These are phyloP conservation scores for Kwoniella sp. DNA, from an alignment of 768 basidiomycete genomes.

Conservation along the genomic window DNA sequence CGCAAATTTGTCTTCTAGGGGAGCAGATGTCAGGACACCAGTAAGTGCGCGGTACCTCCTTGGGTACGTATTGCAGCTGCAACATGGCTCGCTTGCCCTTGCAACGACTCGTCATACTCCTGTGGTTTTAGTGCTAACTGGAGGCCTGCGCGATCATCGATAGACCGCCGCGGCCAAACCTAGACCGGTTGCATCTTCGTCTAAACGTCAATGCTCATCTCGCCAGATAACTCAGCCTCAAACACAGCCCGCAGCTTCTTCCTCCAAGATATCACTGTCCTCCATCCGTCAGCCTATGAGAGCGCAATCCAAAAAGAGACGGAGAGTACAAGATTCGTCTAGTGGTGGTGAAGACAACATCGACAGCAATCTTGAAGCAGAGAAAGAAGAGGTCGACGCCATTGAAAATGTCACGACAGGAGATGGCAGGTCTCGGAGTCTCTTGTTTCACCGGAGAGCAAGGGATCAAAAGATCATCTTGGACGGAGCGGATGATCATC, in stretches of 20 bases:
- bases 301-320: slow-evolving; percentile 22
- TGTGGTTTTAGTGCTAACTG: background rate
- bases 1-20: background rate
- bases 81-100: too few relatives aligned
- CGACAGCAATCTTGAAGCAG: background rate
- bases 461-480: background rate
- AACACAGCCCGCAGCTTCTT: background rate
- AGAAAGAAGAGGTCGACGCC: background rate
- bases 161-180: too few relatives aligned
- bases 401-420: too few relatives aligned
- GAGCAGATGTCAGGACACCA: background rate
- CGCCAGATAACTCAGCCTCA: background rate
- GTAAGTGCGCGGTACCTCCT: background rate
- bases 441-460: background rate
- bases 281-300: slow-evolving; percentile 9
- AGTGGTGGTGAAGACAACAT: background rate
- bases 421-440: background rate
- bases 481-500: slow-evolving; percentile 1
- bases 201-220: background rate
- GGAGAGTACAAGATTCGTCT: slow-evolving; percentile 24
- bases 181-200: background rate
- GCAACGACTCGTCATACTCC: too few relatives aligned
- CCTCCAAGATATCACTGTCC: slow-evolving; percentile 15
- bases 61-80: too few relatives aligned
- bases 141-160: too few relatives aligned